These are phyloP conservation scores for Sextonia rubra DNA, from an alignment of 164 flowering plant genomes.

Conservation along the genomic window DNA sequence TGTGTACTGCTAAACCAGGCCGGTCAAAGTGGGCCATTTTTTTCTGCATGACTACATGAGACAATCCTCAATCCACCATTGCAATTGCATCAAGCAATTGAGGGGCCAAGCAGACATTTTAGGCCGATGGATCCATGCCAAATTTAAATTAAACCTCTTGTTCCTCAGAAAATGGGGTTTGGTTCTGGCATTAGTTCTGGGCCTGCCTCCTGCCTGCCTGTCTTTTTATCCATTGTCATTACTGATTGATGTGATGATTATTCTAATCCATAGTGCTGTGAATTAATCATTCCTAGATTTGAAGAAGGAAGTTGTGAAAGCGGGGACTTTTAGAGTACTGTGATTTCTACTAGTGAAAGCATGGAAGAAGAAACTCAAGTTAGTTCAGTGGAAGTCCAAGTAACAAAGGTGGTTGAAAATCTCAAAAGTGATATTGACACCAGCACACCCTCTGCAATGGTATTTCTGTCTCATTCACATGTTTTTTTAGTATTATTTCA, in stretches of 20 bases:
- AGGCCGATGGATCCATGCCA: no score
- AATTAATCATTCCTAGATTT: background rate
- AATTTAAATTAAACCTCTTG: no score
- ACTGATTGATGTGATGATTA: background rate
- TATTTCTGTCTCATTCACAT: background rate
- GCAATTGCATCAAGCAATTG: no score
- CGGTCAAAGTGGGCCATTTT: no score
- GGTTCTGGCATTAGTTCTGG: no score
- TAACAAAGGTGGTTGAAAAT: slow-evolving; percentile 2
- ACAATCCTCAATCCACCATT: no score
- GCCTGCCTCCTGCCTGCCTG: no score
- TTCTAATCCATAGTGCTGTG: background rate
- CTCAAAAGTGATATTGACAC: background rate
- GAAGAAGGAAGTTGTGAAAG: background rate
- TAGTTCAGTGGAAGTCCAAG: slow-evolving; percentile 7
- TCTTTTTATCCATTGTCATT: background rate
- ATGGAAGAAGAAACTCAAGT: slow-evolving; percentile 13
- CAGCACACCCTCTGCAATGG: background rate
- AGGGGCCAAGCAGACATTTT: no score
- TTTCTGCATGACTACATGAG: no score
- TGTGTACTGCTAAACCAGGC: no score
- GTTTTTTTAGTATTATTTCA: background rate
- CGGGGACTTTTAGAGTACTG: background rate
- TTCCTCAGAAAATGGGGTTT: no score
- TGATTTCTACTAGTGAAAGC: background rate